These are phyloP conservation scores for Trametes meyenii DNA, from an alignment of 768 basidiomycete genomes.

Conservation along the genomic window DNA sequence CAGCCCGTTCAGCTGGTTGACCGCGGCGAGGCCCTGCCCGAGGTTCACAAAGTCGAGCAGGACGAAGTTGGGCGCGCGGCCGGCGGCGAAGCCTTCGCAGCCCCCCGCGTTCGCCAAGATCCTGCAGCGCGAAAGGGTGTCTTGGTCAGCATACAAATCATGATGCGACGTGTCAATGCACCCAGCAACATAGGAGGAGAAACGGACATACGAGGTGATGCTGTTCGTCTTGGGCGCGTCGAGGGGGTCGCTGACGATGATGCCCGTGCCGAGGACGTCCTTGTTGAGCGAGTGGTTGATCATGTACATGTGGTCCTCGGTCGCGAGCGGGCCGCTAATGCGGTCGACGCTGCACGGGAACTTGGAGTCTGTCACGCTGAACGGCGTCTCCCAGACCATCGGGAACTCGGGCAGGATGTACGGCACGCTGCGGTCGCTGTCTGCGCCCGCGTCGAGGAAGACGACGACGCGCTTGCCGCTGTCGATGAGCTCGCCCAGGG, in stretches of 20 bases:
- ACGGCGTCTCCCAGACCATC: conserved; percentile 66
- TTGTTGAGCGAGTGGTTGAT: conserved; percentile 62
- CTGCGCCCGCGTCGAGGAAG: conserved; percentile 59
- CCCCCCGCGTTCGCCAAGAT: conserved; percentile 46
- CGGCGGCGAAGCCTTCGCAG: conserved; percentile 47
- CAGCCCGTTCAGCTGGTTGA: conserved; percentile 47
- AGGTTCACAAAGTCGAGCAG: conserved; percentile 56
- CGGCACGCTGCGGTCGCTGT: conserved; percentile 37
- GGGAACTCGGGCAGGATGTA: conserved; percentile 61
- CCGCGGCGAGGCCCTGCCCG: conserved; percentile 48
- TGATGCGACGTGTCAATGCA: background rate
- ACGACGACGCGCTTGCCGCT: conserved; percentile 60
- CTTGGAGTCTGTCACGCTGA: conserved; percentile 47
- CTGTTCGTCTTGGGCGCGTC: conserved; percentile 36
- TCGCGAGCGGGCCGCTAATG: conserved; percentile 49
- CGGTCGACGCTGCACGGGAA: conserved; percentile 61
- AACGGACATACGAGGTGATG: conserved; percentile 31
- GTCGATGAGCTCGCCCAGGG: conserved; percentile 63
- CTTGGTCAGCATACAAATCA: conserved; percentile 35
- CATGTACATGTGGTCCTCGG: conserved; percentile 56
- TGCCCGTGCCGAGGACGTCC: conserved; percentile 35
- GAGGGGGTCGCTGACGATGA: conserved; percentile 34
- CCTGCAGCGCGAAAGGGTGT: conserved; percentile 38
- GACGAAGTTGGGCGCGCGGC: conserved; percentile 53
- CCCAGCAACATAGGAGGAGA: background rate